Base-by-base conservation (phyloP, 2,329 filamentous ascomycete genomes). In the Colletotrichum sp. region DNA sequence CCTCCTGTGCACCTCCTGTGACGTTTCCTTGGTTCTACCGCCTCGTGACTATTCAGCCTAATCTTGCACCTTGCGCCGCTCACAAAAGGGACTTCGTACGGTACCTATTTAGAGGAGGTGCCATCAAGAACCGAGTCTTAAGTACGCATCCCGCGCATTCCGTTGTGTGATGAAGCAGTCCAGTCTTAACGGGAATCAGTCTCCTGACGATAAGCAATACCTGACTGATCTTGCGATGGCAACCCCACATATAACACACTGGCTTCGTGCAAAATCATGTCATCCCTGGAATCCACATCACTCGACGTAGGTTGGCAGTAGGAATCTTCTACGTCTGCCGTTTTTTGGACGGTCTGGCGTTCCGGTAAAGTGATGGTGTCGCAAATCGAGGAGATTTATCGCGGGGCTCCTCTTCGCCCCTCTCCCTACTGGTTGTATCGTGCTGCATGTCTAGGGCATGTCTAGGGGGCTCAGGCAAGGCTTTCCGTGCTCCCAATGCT, bases 311-410 rank as follows among this genome's bases (percentile, higher is more conserved):
- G 16, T 39, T 5, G 2, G 36, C 8, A 16, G 36, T 8, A 44
- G 36, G 16, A 9, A 18, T 18, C 5, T n/a, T n/a, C 39, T n/a
- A 3, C 39, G 1, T 44, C 39, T 44, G 39, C 39, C 18, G 16
- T 44, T 0, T 10, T 3, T n/a, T 10, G 39, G 5, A 2, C 39
- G 3, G 16, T 2, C 39, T 44, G 39, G 4, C 39, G 0, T 44
- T 44, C 8, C 0, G 16, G 0, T n/a, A 1, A 3, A 44, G 8
- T 44, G 16, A 44, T 10, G 1, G 8, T 44, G 36, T 5, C 3
- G 16, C 16, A 6, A 1, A 18, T 44, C 16, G 8, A 18, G 16
- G 3, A 10, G 8, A 44, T 10, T 44, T 5, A n/a, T 6, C 36
- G 5, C 8, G 36, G 36, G 8, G 36, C 36, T n/a, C 36, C 5